Conservation (phyloP, 495 filamentous ascomycete genomes). For the Aspergillus funiculosus region DNA sequence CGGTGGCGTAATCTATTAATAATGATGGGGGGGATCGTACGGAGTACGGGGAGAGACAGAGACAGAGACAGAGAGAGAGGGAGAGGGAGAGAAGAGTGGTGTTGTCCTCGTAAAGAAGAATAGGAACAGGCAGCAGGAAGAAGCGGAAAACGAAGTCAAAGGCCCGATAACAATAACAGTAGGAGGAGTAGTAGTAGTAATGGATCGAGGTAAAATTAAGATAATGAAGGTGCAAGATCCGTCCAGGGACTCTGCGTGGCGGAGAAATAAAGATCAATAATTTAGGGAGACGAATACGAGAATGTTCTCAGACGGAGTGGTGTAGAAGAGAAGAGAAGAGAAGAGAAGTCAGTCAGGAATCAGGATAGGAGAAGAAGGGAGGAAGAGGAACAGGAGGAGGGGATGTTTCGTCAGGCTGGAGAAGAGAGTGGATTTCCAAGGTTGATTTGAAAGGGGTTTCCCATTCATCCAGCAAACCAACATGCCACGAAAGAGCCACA, state of each 20-base stretch:
- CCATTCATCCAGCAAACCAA: too few species aligned
- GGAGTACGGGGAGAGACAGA: neutral
- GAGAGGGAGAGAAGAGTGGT: too few species aligned
- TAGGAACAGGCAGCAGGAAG: constrained; percentile 12
- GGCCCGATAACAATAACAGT: neutral
- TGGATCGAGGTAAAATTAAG: neutral
- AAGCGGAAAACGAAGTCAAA: neutral
- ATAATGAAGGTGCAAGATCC: constrained; percentile 2
- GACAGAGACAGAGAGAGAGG: too few species aligned
- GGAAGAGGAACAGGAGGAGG: constrained; percentile 2
- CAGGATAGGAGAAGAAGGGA: neutral
- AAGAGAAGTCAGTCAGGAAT: too few species aligned
- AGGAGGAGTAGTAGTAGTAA: too few species aligned
- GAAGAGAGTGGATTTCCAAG: constrained; percentile 4
- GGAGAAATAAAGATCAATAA: neutral
- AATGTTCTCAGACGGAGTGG: too few species aligned
- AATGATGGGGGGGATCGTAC: constrained; percentile 13
- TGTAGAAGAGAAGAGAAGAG: neutral
- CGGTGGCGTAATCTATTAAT: constrained; percentile 23
- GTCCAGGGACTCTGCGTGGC: constrained; percentile 9
- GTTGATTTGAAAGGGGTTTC: too few species aligned
- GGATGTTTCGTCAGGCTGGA: neutral
- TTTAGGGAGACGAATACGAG: neutral
- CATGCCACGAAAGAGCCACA: neutral
- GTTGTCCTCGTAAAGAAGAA: too few species aligned